These are phyloP conservation scores for Cicer chorassanicum DNA, from an alignment of 306 rosid genomes.

Conservation along the genomic window DNA sequence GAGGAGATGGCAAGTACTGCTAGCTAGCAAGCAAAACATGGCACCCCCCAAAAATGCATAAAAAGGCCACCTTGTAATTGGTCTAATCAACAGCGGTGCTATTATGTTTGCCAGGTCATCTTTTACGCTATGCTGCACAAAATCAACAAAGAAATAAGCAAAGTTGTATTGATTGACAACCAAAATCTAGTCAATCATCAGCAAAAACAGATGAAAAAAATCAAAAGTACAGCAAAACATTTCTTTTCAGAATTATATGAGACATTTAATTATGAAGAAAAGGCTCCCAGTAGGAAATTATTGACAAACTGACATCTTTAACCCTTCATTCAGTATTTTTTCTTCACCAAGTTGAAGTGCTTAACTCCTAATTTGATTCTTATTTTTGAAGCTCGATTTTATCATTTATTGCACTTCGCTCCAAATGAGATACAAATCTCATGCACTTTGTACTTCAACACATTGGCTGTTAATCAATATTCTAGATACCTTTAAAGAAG, in stretches of 20 bases:
- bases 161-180: conserved; percentile 27
- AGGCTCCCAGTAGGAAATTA: conserved; percentile 9
- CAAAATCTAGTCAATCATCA: conserved; percentile 40
- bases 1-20: conserved; percentile 93
- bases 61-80: conserved; percentile 96
- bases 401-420: not conserved
- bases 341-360: not conserved
- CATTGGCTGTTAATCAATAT: conserved; percentile 17
- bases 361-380: conserved; percentile 6
- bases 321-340: conserved; percentile 20
- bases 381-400: not conserved
- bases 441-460: not conserved
- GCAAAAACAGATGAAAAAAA: conserved; percentile 1
- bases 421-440: conserved; percentile 14
- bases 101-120: conserved; percentile 79
- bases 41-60: conserved; percentile 92
- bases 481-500: not conserved
- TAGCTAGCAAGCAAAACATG: conserved; percentile 93
- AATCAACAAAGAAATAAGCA: conserved; percentile 38
- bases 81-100: conserved; percentile 79
- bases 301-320: conserved; percentile 29
- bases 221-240: conserved; percentile 10
- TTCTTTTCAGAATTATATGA: not conserved
- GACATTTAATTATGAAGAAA: not conserved
- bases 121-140: conserved; percentile 71